Conservation (phyloP, 1,284 basidiomycete genomes). For the Pterula multifida region DNA sequence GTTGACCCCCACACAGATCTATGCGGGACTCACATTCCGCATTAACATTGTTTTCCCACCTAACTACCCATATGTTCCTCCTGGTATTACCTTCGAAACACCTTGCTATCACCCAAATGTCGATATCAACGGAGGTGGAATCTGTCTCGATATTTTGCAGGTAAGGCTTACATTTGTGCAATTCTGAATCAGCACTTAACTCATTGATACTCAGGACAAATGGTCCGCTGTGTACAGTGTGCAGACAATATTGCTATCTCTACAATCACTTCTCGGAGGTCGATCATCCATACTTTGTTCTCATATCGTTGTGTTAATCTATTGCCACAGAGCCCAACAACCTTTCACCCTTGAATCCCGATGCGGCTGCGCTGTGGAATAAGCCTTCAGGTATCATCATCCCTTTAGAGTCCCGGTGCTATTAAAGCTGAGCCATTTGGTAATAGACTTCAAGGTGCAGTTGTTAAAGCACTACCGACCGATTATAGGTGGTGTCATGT, state of each 20-base stretch:
- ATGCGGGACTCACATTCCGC: conserved; percentile 64
- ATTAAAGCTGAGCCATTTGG: background rate
- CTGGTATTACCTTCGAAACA: conserved; percentile 56
- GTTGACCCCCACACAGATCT: conserved; percentile 36
- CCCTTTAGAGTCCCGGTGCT: background rate
- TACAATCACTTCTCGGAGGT: conserved; percentile 80
- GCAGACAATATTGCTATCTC: conserved; percentile 75
- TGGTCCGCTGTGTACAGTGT: conserved; percentile 88
- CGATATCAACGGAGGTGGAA: conserved; percentile 64
- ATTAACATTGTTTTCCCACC: conserved; percentile 73
- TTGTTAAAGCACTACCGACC: conserved; percentile 65
- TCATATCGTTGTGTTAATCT: conserved; percentile 4
- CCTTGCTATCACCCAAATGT: conserved; percentile 84
- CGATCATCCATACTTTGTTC: conserved; percentile 14
- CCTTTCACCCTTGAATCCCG: conserved; percentile 73
- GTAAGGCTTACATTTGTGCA: conserved; percentile 20
- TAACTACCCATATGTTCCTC: conserved; percentile 77
- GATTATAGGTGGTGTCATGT: conserved; percentile 27
- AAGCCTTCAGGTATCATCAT: conserved; percentile 39
- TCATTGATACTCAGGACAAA: conserved; percentile 47
- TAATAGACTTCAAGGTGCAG: conserved; percentile 55
- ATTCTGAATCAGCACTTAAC: conserved; percentile 4
- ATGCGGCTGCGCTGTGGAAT: conserved; percentile 71
- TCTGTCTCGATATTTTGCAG: conserved; percentile 79
- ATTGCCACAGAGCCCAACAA: conserved; percentile 71